Percentiles rank a stretch among this genome's conserved stretches.
Evolutionary conservation across 1,284 basidiomycete species (phyloP).

Genomic region (Ceratobasidium sp.): DNA sequence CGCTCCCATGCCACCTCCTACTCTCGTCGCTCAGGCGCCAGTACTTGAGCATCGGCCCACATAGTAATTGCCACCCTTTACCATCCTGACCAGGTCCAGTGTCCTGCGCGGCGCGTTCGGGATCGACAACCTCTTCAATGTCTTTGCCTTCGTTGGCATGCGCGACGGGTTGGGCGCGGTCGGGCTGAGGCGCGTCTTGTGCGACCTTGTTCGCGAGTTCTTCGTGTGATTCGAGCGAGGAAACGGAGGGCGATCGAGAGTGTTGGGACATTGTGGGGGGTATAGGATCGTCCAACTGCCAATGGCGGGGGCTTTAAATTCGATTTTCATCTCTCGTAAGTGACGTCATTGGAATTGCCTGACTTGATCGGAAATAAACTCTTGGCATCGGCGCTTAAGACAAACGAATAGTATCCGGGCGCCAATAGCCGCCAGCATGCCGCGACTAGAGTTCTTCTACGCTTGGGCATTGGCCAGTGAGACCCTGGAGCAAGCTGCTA

Average conservation of each 20-base stretch:
- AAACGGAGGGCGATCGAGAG: slow-evolving; percentile 1
- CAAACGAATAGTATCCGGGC: no score
- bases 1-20: slow-evolving; percentile 37
- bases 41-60: slow-evolving; percentile 42
- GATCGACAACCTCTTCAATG: slow-evolving; percentile 30
- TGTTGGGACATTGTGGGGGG: slow-evolving; percentile 22
- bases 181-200: slow-evolving; percentile 34
- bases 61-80: slow-evolving; percentile 29
- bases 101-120: slow-evolving; percentile 31
- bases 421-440: no score
- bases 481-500: no score
- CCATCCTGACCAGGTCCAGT: slow-evolving; percentile 12
- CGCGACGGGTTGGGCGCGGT: slow-evolving; percentile 37
- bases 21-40: slow-evolving; percentile 32
- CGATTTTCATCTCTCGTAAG: slow-evolving; percentile 9
- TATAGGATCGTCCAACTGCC: not conserved
- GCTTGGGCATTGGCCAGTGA: no score
- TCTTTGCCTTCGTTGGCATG: slow-evolving; percentile 38
- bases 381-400: slow-evolving; percentile 20
- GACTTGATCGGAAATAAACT: slow-evolving; percentile 5
- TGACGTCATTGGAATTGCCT: slow-evolving; percentile 15
- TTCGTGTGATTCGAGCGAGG: slow-evolving; percentile 17
- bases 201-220: slow-evolving; percentile 38
- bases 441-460: no score
- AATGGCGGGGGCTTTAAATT: slow-evolving; percentile 4